Percentiles rank a stretch among this genome's conserved stretches.
These are phyloP conservation scores for Glycine soja DNA, from an alignment of 306 rosid genomes.

Conservation along the genomic window DNA sequence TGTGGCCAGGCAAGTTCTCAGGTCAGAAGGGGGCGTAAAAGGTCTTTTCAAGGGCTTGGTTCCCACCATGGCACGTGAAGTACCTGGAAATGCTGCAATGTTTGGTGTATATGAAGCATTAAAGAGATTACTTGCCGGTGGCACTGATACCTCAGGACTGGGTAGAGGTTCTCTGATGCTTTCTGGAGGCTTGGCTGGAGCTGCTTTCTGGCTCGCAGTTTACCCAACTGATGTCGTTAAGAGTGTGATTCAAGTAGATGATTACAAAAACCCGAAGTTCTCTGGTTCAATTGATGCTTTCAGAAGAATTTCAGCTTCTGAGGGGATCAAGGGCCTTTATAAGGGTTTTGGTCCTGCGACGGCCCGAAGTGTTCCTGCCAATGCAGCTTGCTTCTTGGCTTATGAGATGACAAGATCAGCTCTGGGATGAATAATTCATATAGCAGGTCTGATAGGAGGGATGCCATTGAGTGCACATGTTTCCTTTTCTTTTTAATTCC, in stretches of 20 bases:
- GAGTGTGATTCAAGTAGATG: constrained; percentile 93
- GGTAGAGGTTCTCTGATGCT: constrained; percentile 84
- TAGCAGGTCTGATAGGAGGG: background rate
- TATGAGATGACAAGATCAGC: constrained; percentile 90
- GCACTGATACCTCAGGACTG: constrained; percentile 72
- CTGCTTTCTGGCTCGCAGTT: constrained; percentile 71
- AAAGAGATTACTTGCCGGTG: constrained; percentile 82
- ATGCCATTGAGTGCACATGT: background rate
- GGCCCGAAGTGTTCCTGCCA: constrained; percentile 89
- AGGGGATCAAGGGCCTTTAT: constrained; percentile 84
- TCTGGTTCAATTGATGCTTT: constrained; percentile 83
- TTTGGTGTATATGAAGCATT: constrained; percentile 87
- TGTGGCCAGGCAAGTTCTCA: constrained; percentile 83
- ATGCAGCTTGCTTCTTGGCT: constrained; percentile 98
- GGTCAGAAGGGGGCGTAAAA: constrained; percentile 82
- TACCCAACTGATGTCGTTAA: constrained; percentile 94
- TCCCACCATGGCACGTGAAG: constrained; percentile 92
- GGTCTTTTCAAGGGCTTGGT: constrained; percentile 91
- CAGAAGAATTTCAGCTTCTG: constrained; percentile 70
- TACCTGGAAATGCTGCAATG: constrained; percentile 97
- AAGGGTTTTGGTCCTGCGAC: constrained; percentile 98
- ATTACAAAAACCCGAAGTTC: constrained; percentile 83
- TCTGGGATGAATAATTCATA: constrained; percentile 59
- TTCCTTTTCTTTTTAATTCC: background rate
- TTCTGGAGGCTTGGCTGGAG: constrained; percentile 98